A percentile compares a stretch with the other conserved stretches of the same genome.
These are phyloP conservation scores for Incumbomyces delicatus DNA, from an alignment of 2,329 filamentous ascomycete genomes.

Conservation along the genomic window DNA sequence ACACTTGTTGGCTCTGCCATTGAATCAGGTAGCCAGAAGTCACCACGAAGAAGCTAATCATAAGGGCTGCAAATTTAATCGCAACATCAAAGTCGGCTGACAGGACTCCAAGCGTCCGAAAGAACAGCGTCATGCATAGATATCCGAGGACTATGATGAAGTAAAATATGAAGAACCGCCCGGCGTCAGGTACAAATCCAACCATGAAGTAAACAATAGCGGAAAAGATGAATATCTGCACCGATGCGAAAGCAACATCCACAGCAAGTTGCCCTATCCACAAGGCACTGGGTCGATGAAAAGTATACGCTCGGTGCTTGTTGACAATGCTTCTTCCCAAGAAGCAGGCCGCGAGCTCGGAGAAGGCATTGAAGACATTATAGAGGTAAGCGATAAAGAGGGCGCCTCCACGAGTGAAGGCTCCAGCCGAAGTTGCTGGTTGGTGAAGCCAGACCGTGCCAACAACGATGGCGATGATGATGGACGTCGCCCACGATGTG, in stretches of 20 bases:
- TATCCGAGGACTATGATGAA: conserved; percentile 60
- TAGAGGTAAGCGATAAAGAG: conserved; percentile 72
- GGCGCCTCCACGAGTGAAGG: conserved; percentile 72
- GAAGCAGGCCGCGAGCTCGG: conserved; percentile 67
- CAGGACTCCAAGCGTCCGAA: conserved; percentile 62
- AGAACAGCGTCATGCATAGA: conserved; percentile 66
- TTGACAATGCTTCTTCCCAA: conserved; percentile 66
- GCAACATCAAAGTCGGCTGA: conserved; percentile 78
- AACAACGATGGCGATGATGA: conserved; percentile 66
- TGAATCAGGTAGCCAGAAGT: conserved; percentile 80
- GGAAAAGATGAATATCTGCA: conserved; percentile 61
- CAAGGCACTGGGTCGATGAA: conserved; percentile 70
- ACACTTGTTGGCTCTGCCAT: conserved; percentile 62
- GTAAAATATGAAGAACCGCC: conserved; percentile 69
- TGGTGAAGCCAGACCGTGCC: conserved; percentile 71
- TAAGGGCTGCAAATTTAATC: conserved; percentile 68
- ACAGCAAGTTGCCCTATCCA: conserved; percentile 69
- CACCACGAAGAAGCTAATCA: conserved; percentile 72
- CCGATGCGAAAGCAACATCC: conserved; percentile 61
- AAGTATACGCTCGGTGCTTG: conserved; percentile 75
- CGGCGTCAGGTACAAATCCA: conserved; percentile 56
- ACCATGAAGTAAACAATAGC: conserved; percentile 75
- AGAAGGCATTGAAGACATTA: conserved; percentile 80
- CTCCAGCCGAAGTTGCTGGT: conserved; percentile 53
- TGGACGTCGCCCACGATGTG: conserved; percentile 61